Conservation (phyloP, 129 eudicot species). For the Flaveria trinervia region DNA sequence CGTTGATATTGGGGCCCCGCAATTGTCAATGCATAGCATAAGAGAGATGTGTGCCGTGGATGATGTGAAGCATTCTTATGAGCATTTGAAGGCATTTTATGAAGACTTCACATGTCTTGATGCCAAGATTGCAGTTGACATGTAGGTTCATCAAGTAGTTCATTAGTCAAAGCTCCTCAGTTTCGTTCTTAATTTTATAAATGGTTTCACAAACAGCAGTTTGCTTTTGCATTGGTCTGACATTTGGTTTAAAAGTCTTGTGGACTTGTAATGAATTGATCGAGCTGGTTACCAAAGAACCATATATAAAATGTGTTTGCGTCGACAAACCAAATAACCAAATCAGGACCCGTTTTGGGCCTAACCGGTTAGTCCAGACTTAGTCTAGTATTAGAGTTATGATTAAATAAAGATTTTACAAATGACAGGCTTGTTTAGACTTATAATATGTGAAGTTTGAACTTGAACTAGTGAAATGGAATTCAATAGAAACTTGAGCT, state of each 20-base stretch:
- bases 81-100: conserved; percentile 85
- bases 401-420: too few relatives aligned
- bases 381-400: neutral
- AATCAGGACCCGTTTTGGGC: neutral
- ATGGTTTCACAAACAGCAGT: conserved; percentile 11
- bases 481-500: too few relatives aligned
- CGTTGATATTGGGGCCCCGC: conserved; percentile 97
- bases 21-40: conserved; percentile 94
- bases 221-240: conserved; percentile 13
- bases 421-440: too few relatives aligned
- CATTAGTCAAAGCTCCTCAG: conserved; percentile 16
- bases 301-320: neutral
- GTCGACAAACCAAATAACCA: neutral
- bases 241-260: neutral
- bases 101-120: conserved; percentile 72
- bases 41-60: conserved; percentile 99
- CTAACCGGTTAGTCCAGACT: neutral
- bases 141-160: conserved; percentile 25
- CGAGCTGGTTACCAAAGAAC: conserved; percentile 1
- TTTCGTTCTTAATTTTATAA: conserved; percentile 9
- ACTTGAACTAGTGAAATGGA: too few relatives aligned
- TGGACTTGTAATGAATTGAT: conserved; percentile 8
- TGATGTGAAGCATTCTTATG: conserved; percentile 84
- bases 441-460: too few relatives aligned
- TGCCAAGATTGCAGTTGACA: conserved; percentile 67